Base-by-base conservation (phyloP, 2,329 filamentous ascomycete genomes). In the Gliomastix tumulicola region DNA sequence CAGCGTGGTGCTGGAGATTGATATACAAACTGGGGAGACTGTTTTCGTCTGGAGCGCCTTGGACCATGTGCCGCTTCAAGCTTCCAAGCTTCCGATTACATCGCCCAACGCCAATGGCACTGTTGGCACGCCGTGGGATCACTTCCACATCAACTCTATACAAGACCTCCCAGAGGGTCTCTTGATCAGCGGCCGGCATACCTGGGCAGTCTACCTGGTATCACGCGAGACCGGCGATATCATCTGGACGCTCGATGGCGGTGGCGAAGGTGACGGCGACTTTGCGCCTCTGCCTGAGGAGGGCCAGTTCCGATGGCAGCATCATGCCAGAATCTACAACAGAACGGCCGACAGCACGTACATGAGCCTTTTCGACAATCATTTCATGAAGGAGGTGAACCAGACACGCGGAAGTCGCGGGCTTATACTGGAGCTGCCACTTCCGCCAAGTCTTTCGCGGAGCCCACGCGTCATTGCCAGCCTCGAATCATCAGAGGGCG, bases 41-140 rank as follows among this genome's bases (percentile, higher is more conserved):
- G 38, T 68, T 2, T 68, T 61, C 37, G 46, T 40, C 6, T 68
- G 66, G 66, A 63, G 56, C 23, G 50, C 60, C 3, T 41, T 65
- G 1, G 56, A 57, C 2, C 59, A 65, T 30, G 32, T 20, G 21
- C 16, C 27, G 46, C 17, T 31, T 33, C 12, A 15, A 31, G 16
- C 16, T 35, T 16, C 31, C 22, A 15, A 12, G 37, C 42, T 6
- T 34, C 43, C 6, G 21, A 39, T 0, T 35, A 45, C 2, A 21
- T 32, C 3, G 51, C 5, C 30, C 37, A 0, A 30, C n/a, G n/a
- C n/a, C n/a, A 36, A 1, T 35, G 18, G 12, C 27, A 13, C 25
- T 28, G 13, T 16, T 0, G n/a, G n/a, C n/a, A n/a, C n/a, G n/a
- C 45, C 51, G 0, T 49, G 44, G 27, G 51, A 51, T 23, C 49